Percentiles rank a stretch among this genome's conserved stretches.
Evolutionary conservation across 257 asterid genomes (phyloP).

Genomic region (Fraxinus excelsior): DNA sequence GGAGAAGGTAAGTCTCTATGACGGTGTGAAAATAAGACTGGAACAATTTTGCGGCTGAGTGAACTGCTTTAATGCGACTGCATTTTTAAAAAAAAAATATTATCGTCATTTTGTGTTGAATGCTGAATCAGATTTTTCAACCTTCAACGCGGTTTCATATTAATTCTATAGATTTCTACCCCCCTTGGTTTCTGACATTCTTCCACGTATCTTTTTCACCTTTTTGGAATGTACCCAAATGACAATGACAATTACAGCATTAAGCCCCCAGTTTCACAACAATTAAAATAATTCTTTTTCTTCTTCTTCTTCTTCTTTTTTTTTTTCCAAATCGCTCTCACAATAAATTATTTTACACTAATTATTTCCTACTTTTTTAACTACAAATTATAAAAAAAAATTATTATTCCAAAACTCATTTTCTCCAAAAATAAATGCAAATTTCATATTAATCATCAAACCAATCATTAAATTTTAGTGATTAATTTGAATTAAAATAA

Average conservation of each 20-base stretch:
- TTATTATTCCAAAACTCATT: too few species aligned
- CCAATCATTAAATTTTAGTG: too few species aligned
- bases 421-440: too few species aligned
- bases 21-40: not conserved
- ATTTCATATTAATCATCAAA: too few species aligned
- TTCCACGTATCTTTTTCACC: not conserved
- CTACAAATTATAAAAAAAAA: too few species aligned
- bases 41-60: not conserved
- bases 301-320: too few species aligned
- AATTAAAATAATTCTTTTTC: too few species aligned
- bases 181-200: not conserved
- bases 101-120: not conserved
- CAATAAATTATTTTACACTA: too few species aligned
- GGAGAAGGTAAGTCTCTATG: not conserved
- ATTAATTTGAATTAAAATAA: too few species aligned
- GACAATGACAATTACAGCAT: not conserved
- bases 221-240: not conserved
- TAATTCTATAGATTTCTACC: not conserved
- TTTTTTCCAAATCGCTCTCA: too few species aligned
- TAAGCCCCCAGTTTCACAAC: too few species aligned
- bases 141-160: slow-evolving; percentile 1
- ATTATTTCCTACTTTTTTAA: too few species aligned
- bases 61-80: not conserved
- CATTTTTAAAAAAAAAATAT: not conserved
- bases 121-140: not conserved